Base-by-base conservation (phyloP, 225 moss, liverwort and hornwort species). In the Antitrichia curtipendula region DNA sequence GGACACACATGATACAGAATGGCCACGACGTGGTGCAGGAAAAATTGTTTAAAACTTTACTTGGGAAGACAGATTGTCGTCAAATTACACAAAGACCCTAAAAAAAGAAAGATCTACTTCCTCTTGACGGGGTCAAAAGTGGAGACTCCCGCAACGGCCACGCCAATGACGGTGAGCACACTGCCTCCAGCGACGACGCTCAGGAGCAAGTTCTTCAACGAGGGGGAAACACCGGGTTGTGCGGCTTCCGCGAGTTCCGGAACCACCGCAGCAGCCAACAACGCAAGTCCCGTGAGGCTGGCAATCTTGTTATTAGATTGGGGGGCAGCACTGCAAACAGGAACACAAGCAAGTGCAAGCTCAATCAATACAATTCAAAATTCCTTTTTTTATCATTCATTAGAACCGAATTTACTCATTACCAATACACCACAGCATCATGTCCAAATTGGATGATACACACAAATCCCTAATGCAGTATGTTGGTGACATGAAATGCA, bases 101-200 rank as follows among this genome's bases (percentile, higher is more conserved):
- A 75, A 83, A 86, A 76, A 78, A 40, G 29, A 80, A 66, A 28
- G 20, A 84, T 89, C 88, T 93, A 92, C 75, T 93, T 93, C 74
- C 97, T 98, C 95, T 98, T 98, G 84, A 98, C 96, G 86, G 98
- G 98, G 85, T 98, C 98, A 57, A 98, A 98, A 34, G 98, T 98
- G 29, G 98, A 92, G 36, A 98, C 96, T 89, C 98, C 98, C 0
- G 96, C 98, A 12, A 98, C 91, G 23, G 89, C 98, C 24, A 95
- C 89, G 28, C 93, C 96, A 70, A 98, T 68, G 12, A 59, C 91
- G 50, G 88, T 84, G 34, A 92, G 84, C 27, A 98, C 95, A 12
- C 90, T 91, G 64, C 98, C 98, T 80, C 98, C 98, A 2, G 96
- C 96, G 24, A 96, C 89, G 21, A 98, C 96, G 82, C 96, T 98